phyloP scores from a whole-genome alignment of 129 eudicot species.

The Heracleum sosnowskyi region DNA sequence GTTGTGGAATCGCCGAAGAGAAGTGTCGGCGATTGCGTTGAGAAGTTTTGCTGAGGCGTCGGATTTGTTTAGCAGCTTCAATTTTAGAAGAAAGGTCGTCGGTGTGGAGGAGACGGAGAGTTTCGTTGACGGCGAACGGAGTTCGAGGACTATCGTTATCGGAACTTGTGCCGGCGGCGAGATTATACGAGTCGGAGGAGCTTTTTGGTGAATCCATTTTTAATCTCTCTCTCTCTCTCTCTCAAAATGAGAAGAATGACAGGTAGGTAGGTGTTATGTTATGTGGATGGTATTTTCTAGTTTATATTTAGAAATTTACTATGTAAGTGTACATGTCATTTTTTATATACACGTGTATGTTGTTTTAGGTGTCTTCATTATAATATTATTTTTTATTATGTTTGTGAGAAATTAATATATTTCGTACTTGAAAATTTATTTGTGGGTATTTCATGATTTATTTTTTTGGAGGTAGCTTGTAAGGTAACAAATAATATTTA shows the following conservation, averaged over 20 bases:
- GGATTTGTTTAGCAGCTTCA: conserved; percentile 48
- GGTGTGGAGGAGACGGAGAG: conserved; percentile 32
- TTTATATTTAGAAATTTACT: neutral
- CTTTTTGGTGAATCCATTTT: conserved; percentile 7
- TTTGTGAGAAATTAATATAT: no score
- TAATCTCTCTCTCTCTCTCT: neutral
- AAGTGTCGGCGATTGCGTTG: conserved; percentile 44
- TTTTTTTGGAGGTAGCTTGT: no score
- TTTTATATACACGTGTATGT: neutral
- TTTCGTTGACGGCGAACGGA: conserved; percentile 21
- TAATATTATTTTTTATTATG: no score
- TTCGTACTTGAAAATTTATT: no score
- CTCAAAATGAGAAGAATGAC: neutral
- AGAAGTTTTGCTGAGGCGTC: conserved; percentile 51
- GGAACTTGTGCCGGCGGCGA: conserved; percentile 15
- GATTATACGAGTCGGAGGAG: neutral
- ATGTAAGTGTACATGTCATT: neutral
- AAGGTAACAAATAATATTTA: no score
- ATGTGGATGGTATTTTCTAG: neutral
- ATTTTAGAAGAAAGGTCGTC: conserved; percentile 20
- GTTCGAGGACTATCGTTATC: conserved; percentile 18
- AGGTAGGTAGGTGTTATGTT: neutral
- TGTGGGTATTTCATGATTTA: no score
- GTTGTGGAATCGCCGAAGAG: conserved; percentile 30
- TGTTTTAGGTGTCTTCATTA: neutral